Evolutionary conservation across 805 yeast species (phyloP).

Genomic region (Tetrapisispora iriomotensis): DNA sequence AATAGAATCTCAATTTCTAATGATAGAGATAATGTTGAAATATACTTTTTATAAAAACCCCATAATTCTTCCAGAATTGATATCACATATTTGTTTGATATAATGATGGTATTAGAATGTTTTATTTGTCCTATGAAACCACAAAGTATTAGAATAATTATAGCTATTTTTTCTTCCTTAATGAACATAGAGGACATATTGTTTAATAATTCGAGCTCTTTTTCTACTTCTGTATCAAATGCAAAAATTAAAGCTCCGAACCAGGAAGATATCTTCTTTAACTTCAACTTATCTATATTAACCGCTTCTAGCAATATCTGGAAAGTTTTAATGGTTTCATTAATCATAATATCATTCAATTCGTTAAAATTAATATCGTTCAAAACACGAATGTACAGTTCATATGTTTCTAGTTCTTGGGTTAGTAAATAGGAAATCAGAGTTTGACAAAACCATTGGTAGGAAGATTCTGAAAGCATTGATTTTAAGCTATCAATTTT

Average conservation of each 20-base stretch:
- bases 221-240: constrained; percentile 62
- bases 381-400: constrained; percentile 60
- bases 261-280: constrained; percentile 87
- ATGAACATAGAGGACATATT: constrained; percentile 70
- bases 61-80: constrained; percentile 66
- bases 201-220: constrained; percentile 65
- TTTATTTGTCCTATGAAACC: constrained; percentile 76
- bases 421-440: constrained; percentile 78
- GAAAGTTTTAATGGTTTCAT: constrained; percentile 56
- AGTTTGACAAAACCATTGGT: constrained; percentile 74
- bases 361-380: constrained; percentile 42
- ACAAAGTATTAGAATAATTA: constrained; percentile 63
- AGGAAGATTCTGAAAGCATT: constrained; percentile 47
- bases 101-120: constrained; percentile 67
- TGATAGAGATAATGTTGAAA: not conserved
- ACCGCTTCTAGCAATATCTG: constrained; percentile 45
- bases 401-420: constrained; percentile 82
- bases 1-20: constrained; percentile 86
- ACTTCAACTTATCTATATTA: constrained; percentile 53
- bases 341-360: constrained; percentile 52
- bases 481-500: too few relatives aligned
- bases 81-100: constrained; percentile 80
- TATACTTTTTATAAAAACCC: not conserved
- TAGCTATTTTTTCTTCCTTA: constrained; percentile 56
- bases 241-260: constrained; percentile 74